phyloP scores from a whole-genome alignment of 331 rosid species.

The Acacia concinna region DNA sequence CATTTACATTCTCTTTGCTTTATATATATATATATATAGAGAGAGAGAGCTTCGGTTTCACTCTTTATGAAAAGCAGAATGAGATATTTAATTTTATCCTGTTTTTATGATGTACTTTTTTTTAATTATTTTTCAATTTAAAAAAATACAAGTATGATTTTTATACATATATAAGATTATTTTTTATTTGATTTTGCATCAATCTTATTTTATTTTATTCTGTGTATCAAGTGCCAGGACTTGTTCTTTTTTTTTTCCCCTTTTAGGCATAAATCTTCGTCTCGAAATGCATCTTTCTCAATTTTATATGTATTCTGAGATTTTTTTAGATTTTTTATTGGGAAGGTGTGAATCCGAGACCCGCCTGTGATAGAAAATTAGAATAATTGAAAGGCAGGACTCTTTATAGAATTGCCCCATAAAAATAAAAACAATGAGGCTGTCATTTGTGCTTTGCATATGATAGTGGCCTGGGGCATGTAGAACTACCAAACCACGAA shows the following conservation, averaged over 20 bases:
- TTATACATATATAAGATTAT: no score
- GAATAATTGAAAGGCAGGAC: neutral
- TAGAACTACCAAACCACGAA: neutral
- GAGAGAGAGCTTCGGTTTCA: no score
- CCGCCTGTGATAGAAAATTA: neutral
- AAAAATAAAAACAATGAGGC: neutral
- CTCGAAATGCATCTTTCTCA: neutral
- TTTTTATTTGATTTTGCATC: no score
- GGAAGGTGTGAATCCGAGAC: neutral
- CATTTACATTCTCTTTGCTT: neutral
- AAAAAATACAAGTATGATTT: no score
- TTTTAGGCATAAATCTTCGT: neutral
- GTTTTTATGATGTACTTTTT: neutral
- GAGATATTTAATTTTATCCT: neutral
- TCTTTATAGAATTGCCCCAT: neutral
- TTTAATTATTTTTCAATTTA: no score
- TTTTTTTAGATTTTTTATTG: no score
- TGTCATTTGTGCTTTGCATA: neutral
- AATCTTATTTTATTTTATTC: no score
- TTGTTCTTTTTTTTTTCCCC: neutral
- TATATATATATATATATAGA: no score
- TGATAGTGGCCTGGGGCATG: neutral
- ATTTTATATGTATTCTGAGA: neutral
- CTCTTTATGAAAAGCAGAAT: no score
- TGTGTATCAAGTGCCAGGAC: neutral